phyloP scores from a whole-genome alignment of 305 asterid species.

The Solanum aculeatissimum region DNA sequence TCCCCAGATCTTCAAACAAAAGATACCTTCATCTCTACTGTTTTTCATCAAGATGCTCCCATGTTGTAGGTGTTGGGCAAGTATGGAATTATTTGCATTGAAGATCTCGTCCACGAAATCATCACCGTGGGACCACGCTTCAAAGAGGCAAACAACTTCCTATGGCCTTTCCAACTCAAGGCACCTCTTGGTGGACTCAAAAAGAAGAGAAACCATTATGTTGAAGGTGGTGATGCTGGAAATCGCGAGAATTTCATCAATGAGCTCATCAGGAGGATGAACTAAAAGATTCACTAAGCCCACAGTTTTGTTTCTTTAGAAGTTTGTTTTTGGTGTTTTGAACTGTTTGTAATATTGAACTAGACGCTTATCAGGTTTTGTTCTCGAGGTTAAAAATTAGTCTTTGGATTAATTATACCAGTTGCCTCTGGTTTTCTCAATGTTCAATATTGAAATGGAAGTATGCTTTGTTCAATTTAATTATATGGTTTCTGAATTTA shows the following conservation, averaged over 20 bases:
- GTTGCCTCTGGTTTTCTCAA: background rate
- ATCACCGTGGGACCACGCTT: constrained; percentile 60
- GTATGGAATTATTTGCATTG: constrained; percentile 42
- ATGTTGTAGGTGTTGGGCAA: constrained; percentile 35
- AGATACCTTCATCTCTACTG: background rate
- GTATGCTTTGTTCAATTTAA: background rate
- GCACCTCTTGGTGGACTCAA: constrained; percentile 49
- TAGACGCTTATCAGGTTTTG: background rate
- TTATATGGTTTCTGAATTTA: background rate
- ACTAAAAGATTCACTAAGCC: constrained; percentile 6
- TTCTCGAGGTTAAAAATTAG: background rate
- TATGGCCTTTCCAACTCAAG: constrained; percentile 50
- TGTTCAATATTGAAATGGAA: background rate
- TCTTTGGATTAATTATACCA: background rate
- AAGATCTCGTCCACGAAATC: constrained; percentile 60
- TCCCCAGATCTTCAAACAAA: background rate
- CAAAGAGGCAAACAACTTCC: constrained; percentile 64
- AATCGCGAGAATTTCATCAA: constrained; percentile 55
- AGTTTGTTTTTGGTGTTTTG: background rate
- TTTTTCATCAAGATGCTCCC: background rate
- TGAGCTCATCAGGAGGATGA: constrained; percentile 50
- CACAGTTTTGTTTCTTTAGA: background rate
- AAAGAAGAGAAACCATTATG: constrained; percentile 57
- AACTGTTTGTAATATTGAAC: background rate
- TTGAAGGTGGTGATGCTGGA: constrained; percentile 66